Evolutionary conservation across 129 eudicot species (phyloP), one percentile per base, ranked within the genome.

Genomic region (Centella asiatica): DNA sequence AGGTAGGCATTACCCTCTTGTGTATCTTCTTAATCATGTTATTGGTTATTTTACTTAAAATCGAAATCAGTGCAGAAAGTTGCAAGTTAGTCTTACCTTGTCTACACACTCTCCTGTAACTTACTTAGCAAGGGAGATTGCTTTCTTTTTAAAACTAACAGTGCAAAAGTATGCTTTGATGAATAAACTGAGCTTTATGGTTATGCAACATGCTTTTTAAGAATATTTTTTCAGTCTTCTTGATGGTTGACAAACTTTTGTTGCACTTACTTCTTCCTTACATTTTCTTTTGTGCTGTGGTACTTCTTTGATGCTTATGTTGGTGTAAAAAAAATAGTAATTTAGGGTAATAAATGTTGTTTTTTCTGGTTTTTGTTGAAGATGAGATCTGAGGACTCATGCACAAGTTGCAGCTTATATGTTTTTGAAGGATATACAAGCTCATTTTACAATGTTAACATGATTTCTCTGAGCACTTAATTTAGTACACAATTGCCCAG

Each of bases 1-100:
- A 37, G 95, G 95, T 83, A 73, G 47, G 53, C 45, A 18, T 19
- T 27, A 32, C 44, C 17, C 23, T 0, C 17, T n/a, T 14, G 18
- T 18, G 28, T 55, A 5, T 33, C 2, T 57, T 9, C 42, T 31
- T 53, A 14, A 36, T 36, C 10, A 2, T 36, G 10, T 39, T 24
- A 33, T 6, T 0, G 29, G 19, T 29, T 28, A 14, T 6, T 9
- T 15, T 42, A 44, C 2, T 23, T 24, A 8, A n/a, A 54, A 8
- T 4, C 1, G 6, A 28, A 13, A 23, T 15, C n/a, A 17, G 6
- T 13, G 31, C 34, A n/a, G 2, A 23, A 10, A 18, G 32, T 52
- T 23, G 11, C 9, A 42, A 42, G 12, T 42, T 42, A 42, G 10
- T 6, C 19, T n/a, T 45, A 15, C 7, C 11, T 18, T 45, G 0